A percentile compares a stretch with the other conserved stretches of the same genome.
phyloP scores from a whole-genome alignment of 1,139 yeast species.

The Hansenula lynferdii region DNA sequence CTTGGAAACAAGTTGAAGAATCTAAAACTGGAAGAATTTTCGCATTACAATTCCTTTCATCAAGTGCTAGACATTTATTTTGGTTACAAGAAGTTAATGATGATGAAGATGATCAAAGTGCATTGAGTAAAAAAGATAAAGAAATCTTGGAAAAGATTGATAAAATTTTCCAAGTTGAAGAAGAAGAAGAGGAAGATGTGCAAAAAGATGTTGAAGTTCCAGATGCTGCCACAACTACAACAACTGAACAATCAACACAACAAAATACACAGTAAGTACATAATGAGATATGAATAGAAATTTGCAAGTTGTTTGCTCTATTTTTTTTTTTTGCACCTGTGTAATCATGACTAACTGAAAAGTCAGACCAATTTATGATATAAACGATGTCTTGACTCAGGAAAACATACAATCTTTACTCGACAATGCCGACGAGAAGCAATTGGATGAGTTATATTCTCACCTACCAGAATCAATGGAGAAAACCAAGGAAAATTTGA shows the following conservation, averaged over 20 bases:
- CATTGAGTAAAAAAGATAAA: slow-evolving; percentile 61
- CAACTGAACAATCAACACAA: slow-evolving; percentile 14
- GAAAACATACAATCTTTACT: slow-evolving; percentile 37
- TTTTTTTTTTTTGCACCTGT: background rate
- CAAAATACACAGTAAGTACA: slow-evolving; percentile 13
- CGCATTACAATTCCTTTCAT: slow-evolving; percentile 73
- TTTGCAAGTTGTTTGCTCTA: background rate
- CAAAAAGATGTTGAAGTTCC: slow-evolving; percentile 10
- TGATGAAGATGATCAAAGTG: slow-evolving; percentile 43
- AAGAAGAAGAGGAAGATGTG: slow-evolving; percentile 25
- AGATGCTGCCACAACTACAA: slow-evolving; percentile 11
- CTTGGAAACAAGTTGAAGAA: slow-evolving; percentile 69
- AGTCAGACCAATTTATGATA: slow-evolving; percentile 13
- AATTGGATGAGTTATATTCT: slow-evolving; percentile 34
- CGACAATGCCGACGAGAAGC: slow-evolving; percentile 27
- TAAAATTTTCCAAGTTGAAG: slow-evolving; percentile 47
- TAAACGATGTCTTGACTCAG: slow-evolving; percentile 36
- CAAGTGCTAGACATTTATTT: slow-evolving; percentile 79
- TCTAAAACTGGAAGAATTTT: slow-evolving; percentile 84
- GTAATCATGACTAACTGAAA: slow-evolving; percentile 3
- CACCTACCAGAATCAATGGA: slow-evolving; percentile 42
- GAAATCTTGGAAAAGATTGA: slow-evolving; percentile 47
- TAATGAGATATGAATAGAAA: slow-evolving; percentile 2
- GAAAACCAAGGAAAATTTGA: slow-evolving; percentile 37
- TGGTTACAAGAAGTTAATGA: slow-evolving; percentile 90